Conservation (phyloP, 2,329 filamentous ascomycete genomes). For the Alternaria hordeiaustralica region DNA sequence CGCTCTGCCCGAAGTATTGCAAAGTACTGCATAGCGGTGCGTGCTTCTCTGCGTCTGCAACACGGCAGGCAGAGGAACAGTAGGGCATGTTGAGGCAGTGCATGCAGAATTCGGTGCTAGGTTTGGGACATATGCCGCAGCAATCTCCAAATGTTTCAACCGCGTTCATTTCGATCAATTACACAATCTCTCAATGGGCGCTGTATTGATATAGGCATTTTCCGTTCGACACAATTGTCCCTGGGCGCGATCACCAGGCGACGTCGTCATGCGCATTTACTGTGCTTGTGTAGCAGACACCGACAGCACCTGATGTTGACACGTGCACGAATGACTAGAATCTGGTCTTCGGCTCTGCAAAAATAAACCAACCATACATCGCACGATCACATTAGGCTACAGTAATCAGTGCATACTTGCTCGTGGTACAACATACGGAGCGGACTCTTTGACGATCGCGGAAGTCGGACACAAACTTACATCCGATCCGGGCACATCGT, state of each 20-base stretch:
- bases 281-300: not conserved
- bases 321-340: not conserved
- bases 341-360: not conserved
- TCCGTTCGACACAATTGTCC: not conserved
- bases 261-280: not conserved
- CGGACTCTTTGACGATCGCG: not conserved
- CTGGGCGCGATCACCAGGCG: not conserved
- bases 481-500: constrained; percentile 6
- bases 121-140: not conserved
- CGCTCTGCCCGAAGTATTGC: not conserved
- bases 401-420: not conserved
- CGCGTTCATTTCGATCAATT: not conserved
- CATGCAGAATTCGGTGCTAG: not conserved
- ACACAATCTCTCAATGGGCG: not conserved
- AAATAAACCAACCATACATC: not conserved
- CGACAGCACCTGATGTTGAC: not conserved
- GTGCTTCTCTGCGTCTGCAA: not conserved
- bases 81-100: not conserved
- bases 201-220: not conserved
- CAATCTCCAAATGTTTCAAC: not conserved
- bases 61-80: not conserved
- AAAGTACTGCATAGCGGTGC: not conserved
- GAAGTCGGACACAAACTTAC: not conserved
- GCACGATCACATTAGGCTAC: not conserved
- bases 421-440: not conserved